Conservation (phyloP, 2,329 filamentous ascomycete genomes). For the Rachicladosporium sp. region DNA sequence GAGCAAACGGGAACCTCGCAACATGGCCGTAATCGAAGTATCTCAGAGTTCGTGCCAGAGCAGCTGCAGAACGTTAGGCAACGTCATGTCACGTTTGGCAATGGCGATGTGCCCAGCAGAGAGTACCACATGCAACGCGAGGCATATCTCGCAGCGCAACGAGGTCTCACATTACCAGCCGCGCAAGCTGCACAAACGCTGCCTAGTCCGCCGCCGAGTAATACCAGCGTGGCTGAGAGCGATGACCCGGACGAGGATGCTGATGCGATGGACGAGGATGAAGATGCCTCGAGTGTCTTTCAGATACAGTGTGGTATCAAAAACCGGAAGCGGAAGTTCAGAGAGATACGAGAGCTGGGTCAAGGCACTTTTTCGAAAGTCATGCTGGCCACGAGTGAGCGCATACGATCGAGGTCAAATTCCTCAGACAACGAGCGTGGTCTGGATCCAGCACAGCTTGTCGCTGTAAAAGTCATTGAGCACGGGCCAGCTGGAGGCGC, state of each 20-base stretch:
- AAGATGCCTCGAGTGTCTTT: slow-evolving; percentile 28
- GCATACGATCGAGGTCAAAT: slow-evolving; percentile 19
- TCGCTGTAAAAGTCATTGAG: slow-evolving; percentile 91
- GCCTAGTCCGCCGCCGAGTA: slow-evolving; percentile 73
- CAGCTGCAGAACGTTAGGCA: slow-evolving; percentile 51
- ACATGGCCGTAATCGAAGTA: slow-evolving; percentile 58
- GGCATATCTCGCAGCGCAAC: slow-evolving; percentile 63
- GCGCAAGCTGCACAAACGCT: slow-evolving; percentile 17
- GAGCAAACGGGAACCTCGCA: slow-evolving; percentile 29
- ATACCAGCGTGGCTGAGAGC: slow-evolving; percentile 44
- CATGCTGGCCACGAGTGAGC: slow-evolving; percentile 74
- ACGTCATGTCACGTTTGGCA: slow-evolving; percentile 59
- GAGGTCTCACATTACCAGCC: slow-evolving; percentile 54
- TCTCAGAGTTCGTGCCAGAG: slow-evolving; percentile 80
- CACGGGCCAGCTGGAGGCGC: slow-evolving; percentile 88
- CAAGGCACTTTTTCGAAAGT: slow-evolving; percentile 95
- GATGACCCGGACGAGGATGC: slow-evolving; percentile 36
- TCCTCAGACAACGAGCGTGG: slow-evolving; percentile 25
- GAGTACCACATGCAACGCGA: slow-evolving; percentile 58
- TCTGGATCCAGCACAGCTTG: slow-evolving; percentile 63
- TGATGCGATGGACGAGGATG: slow-evolving; percentile 25
- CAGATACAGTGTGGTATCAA: slow-evolving; percentile 42
- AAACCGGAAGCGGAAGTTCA: slow-evolving; percentile 68
- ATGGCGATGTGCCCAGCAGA: slow-evolving; percentile 36
- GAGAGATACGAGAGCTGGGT: slow-evolving; percentile 66